These are phyloP conservation scores for Paramecium octaurelia DNA, from an alignment of 73 alveolate genomes.

Conservation along the genomic window DNA sequence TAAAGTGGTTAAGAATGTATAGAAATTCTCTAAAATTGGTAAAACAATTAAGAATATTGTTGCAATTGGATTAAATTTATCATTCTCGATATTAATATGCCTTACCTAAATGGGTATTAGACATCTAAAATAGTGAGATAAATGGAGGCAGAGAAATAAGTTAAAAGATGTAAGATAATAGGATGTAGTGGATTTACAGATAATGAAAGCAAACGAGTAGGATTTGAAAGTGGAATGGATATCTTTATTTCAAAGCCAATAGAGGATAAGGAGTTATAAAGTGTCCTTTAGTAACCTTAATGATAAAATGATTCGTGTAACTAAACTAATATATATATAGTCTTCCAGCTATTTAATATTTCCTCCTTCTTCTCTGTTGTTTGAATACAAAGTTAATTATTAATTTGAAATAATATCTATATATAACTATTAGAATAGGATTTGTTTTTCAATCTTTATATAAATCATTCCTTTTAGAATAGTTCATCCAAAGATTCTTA, in stretches of 20 bases:
- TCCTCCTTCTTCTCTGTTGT: not conserved
- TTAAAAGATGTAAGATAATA: not conserved
- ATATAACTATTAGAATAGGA: too few species aligned
- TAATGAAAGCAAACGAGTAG: not conserved
- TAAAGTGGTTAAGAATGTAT: not conserved
- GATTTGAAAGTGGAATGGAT: constrained; percentile 24
- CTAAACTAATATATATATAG: not conserved
- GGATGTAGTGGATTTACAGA: constrained; percentile 43
- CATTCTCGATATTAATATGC: constrained; percentile 44
- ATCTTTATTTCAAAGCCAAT: not conserved
- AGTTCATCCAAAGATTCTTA: not conserved
- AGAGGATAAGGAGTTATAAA: not conserved
- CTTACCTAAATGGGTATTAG: constrained; percentile 43
- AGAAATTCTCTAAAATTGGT: not conserved
- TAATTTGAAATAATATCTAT: not conserved
- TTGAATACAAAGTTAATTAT: too few species aligned
- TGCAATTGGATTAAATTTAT: constrained; percentile 13
- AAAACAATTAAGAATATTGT: not conserved
- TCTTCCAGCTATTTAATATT: not conserved
- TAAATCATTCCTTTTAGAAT: not conserved
- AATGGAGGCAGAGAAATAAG: not conserved
- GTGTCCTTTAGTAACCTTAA: not conserved
- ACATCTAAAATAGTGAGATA: not conserved
- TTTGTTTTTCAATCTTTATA: too few species aligned
- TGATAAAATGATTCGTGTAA: not conserved